These are phyloP conservation scores for Hemisphaericaspora xylofermentans DNA, from an alignment of 1,139 yeast species.

Conservation along the genomic window DNA sequence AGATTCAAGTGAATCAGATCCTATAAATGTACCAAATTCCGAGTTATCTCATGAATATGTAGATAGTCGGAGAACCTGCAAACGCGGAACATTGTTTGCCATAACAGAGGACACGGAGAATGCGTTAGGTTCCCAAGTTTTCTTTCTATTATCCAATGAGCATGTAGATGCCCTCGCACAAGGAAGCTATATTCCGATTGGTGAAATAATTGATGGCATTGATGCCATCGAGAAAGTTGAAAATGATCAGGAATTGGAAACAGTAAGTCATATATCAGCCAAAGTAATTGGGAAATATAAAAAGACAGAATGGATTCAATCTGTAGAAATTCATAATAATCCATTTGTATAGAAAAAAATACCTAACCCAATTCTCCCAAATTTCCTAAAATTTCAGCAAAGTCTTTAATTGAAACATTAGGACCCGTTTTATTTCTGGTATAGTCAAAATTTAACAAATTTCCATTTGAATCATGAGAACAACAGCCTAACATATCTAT, in stretches of 20 bases:
- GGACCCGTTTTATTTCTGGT: constrained; percentile 28
- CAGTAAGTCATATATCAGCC: constrained; percentile 18
- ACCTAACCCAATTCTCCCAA: constrained; percentile 36
- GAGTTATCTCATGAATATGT: not conserved
- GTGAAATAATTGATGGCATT: constrained; percentile 22
- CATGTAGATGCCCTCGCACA: constrained; percentile 10
- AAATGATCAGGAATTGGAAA: constrained; percentile 6
- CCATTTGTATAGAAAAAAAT: constrained; percentile 5
- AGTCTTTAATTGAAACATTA: constrained; percentile 37
- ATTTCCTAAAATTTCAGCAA: constrained; percentile 44
- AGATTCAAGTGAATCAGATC: constrained; percentile 18
- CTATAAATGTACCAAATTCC: not conserved
- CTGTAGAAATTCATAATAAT: constrained; percentile 20
- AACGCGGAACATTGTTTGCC: constrained; percentile 19
- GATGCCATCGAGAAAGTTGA: constrained; percentile 16
- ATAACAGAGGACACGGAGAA: constrained; percentile 14
- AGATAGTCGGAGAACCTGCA: not conserved
- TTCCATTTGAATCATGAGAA: constrained; percentile 28
- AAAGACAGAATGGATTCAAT: constrained; percentile 18
- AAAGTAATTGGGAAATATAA: constrained; percentile 24
- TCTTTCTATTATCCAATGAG: constrained; percentile 18
- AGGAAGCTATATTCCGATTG: constrained; percentile 18
- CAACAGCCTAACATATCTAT: constrained; percentile 48
- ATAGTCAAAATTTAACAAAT: constrained; percentile 31
- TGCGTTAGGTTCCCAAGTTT: constrained; percentile 23